These are phyloP conservation scores for Tilletiopsis washingtonensis DNA, from an alignment of 1,284 basidiomycete genomes.

Conservation along the genomic window DNA sequence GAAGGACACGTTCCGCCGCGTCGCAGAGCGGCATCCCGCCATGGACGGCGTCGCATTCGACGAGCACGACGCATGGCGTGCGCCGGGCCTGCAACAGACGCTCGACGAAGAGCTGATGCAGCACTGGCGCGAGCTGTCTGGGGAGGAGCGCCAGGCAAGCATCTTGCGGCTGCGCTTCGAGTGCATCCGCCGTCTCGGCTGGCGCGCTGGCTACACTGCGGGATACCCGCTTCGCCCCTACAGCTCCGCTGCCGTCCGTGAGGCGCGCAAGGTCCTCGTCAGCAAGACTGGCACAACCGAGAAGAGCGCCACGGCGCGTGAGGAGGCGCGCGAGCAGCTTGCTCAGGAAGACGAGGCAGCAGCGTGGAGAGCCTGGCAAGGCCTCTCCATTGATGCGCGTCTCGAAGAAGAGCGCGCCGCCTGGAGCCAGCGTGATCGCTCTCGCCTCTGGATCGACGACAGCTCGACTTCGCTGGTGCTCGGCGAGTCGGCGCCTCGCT, in stretches of 20 bases:
- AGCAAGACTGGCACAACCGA: conserved; percentile 5
- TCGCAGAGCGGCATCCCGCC: neutral
- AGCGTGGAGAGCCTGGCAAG: conserved; percentile 36
- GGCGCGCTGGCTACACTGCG: conserved; percentile 40
- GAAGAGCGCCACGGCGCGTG: neutral
- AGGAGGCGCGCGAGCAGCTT: conserved; percentile 5
- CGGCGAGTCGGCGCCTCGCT: conserved; percentile 21
- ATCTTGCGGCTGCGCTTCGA: conserved; percentile 5
- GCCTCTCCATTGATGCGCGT: conserved; percentile 17
- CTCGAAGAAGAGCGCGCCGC: conserved; percentile 27
- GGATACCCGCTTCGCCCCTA: conserved; percentile 26
- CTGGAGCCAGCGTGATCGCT: conserved; percentile 41
- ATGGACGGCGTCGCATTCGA: neutral
- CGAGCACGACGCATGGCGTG: too few relatives aligned
- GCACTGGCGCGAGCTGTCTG: conserved; percentile 15
- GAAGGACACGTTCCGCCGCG: neutral
- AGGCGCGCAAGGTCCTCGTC: neutral
- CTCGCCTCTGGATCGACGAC: conserved; percentile 40
- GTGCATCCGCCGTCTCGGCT: conserved; percentile 35
- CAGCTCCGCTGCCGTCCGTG: neutral
- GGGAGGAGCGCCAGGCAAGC: conserved; percentile 6
- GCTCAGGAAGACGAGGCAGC: conserved; percentile 16
- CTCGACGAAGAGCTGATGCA: conserved; percentile 1
- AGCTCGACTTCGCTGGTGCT: conserved; percentile 26
- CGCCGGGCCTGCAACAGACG: too few relatives aligned